Evolutionary conservation across 2,329 filamentous ascomycete species (phyloP).

Genomic region (Colletotrichum tabaci): DNA sequence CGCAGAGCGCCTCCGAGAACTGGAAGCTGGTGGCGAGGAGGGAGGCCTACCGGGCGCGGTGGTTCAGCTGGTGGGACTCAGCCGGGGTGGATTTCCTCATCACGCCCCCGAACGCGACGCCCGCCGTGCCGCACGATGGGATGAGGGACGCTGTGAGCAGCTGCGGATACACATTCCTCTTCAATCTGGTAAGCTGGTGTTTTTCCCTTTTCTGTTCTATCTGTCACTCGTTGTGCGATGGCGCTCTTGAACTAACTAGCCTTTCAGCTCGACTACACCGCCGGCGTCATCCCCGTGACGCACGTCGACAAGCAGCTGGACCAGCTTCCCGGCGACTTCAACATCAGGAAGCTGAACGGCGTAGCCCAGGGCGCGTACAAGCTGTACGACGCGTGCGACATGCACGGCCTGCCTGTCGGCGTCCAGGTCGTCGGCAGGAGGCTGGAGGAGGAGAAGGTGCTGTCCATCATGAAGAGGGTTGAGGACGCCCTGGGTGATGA

Average conservation of each 20-base stretch:
- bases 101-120: conserved; percentile 89
- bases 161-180: conserved; percentile 94
- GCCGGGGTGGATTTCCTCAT: conserved; percentile 83
- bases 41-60: conserved; percentile 82
- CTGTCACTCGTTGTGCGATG: background rate
- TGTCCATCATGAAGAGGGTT: conserved; percentile 84
- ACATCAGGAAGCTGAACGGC: conserved; percentile 78
- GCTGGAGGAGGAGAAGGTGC: conserved; percentile 89
- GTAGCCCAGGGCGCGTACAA: conserved; percentile 88
- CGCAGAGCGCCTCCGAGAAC: conserved; percentile 82
- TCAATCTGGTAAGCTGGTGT: conserved; percentile 78
- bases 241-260: background rate
- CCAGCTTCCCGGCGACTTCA: conserved; percentile 73
- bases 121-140: conserved; percentile 86
- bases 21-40: conserved; percentile 85
- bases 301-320: conserved; percentile 82
- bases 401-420: conserved; percentile 90
- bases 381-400: conserved; percentile 84
- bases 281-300: conserved; percentile 86
- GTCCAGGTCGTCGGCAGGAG: conserved; percentile 87
- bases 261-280: conserved; percentile 83
- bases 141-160: conserved; percentile 90
- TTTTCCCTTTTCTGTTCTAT: conserved; percentile 1
- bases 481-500: conserved; percentile 79
- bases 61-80: conserved; percentile 89